These are phyloP conservation scores for Claviceps lovelessii DNA, from an alignment of 2,329 filamentous ascomycete genomes.

Conservation along the genomic window DNA sequence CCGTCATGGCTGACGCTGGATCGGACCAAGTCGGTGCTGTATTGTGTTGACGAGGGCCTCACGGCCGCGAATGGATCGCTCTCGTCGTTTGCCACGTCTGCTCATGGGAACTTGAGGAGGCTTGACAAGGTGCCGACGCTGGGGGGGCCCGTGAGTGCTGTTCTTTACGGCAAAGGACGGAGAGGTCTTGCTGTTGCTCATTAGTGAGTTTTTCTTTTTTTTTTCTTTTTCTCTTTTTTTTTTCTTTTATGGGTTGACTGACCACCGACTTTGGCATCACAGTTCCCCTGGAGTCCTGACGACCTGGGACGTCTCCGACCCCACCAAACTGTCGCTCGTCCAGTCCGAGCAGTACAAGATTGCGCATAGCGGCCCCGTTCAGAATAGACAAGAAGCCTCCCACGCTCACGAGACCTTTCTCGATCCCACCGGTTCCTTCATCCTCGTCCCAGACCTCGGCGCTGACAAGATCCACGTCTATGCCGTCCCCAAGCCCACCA, in stretches of 20 bases:
- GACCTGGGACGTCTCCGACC: conserved; percentile 29
- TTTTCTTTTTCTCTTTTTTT: not conserved
- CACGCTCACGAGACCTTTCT: conserved; percentile 52
- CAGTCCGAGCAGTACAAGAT: conserved; percentile 27
- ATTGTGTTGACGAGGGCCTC: conserved; percentile 47
- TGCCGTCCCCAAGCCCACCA: conserved; percentile 26
- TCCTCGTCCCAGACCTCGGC: conserved; percentile 53
- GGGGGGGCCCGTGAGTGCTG: conserved; percentile 29
- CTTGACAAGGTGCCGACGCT: conserved; percentile 22
- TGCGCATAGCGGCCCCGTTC: conserved; percentile 21
- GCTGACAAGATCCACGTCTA: conserved; percentile 47
- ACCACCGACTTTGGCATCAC: not conserved
- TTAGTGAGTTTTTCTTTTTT: conserved; percentile 24
- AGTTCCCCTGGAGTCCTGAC: conserved; percentile 29
- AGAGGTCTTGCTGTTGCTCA: conserved; percentile 29
- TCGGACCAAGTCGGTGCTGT: conserved; percentile 32
- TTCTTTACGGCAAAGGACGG: conserved; percentile 27
- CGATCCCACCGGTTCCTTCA: conserved; percentile 49
- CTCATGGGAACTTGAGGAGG: conserved; percentile 24
- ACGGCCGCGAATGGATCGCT: conserved; percentile 33
- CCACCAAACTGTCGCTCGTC: conserved; percentile 20
- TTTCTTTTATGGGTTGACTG: not conserved
- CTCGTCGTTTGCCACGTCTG: conserved; percentile 22
- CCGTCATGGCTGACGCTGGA: conserved; percentile 49
- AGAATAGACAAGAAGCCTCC: conserved; percentile 38